Evolutionary conservation across 2,329 filamentous ascomycete genomes (phyloP).

Genomic region (Diaporthe nobilis): DNA sequence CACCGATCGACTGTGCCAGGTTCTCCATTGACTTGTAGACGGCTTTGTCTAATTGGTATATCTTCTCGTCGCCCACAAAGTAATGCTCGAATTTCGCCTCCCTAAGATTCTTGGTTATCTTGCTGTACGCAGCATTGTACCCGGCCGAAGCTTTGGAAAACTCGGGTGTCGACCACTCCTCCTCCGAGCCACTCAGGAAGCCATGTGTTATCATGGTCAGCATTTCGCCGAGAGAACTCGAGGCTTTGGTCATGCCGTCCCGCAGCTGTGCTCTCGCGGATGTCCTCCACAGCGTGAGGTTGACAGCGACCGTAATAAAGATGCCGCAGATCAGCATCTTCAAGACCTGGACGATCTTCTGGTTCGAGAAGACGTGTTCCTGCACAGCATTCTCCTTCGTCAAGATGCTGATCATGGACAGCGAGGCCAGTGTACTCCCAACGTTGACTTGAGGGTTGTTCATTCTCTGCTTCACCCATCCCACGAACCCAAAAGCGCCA

Average conservation of each 20-base stretch:
- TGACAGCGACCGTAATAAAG: constrained; percentile 78
- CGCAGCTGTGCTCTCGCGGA: constrained; percentile 83
- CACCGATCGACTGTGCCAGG: constrained; percentile 90
- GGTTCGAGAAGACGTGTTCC: constrained; percentile 82
- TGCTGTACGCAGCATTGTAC: constrained; percentile 77
- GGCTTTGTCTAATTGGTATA: constrained; percentile 83
- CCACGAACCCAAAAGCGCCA: constrained; percentile 87
- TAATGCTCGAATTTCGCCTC: constrained; percentile 95
- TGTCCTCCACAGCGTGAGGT: constrained; percentile 82
- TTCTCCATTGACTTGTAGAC: constrained; percentile 88
- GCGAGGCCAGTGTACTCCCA: constrained; percentile 86
- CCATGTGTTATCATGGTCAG: constrained; percentile 84
- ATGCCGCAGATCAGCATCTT: constrained; percentile 89
- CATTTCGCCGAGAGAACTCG: constrained; percentile 84
- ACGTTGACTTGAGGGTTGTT: constrained; percentile 87
- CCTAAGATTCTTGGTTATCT: constrained; percentile 81
- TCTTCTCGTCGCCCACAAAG: constrained; percentile 81
- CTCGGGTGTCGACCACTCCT: constrained; percentile 77
- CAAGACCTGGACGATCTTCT: constrained; percentile 85
- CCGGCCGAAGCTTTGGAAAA: constrained; percentile 73
- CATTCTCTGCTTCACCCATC: constrained; percentile 86
- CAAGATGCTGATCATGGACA: constrained; percentile 89
- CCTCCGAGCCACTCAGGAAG: constrained; percentile 86
- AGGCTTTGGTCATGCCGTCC: constrained; percentile 79
- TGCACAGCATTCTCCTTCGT: constrained; percentile 94